phyloP scores from a whole-genome alignment of 192 early-diverging fungal genomes.

The Spinellus fusiger region DNA sequence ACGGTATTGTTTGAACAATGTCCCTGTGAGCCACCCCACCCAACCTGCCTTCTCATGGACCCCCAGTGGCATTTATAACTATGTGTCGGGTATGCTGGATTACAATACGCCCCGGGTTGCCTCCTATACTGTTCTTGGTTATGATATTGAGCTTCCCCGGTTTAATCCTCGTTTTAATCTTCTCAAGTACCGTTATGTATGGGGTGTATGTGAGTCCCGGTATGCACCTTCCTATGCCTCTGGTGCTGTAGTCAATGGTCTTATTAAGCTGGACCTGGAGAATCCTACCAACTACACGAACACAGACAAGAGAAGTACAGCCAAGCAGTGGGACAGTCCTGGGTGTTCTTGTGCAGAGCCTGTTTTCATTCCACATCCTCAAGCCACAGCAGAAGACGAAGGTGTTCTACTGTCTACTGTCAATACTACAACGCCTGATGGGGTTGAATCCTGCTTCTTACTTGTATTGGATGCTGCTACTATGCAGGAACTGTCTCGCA shows the following conservation, averaged over 20 bases:
- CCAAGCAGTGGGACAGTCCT: constrained; percentile 28
- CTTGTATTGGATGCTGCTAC: constrained; percentile 29
- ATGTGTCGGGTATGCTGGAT: neutral
- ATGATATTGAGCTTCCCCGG: constrained; percentile 32
- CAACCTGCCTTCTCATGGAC: too few species aligned
- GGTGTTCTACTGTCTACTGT: constrained; percentile 30
- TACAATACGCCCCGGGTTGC: constrained; percentile 24
- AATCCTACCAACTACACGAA: constrained; percentile 1
- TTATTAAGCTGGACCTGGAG: constrained; percentile 31
- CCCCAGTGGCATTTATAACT: neutral
- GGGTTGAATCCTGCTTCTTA: constrained; percentile 20
- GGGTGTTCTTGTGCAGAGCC: constrained; percentile 32
- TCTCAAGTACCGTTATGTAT: constrained; percentile 23
- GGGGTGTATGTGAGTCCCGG: constrained; percentile 29
- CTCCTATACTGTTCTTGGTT: constrained; percentile 19
- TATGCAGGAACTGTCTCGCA: constrained; percentile 21
- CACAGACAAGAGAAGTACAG: constrained; percentile 9
- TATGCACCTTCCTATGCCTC: constrained; percentile 25
- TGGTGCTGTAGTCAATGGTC: constrained; percentile 28
- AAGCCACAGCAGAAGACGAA: constrained; percentile 27
- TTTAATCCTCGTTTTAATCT: constrained; percentile 28
- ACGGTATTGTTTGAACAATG: constrained; percentile 22
- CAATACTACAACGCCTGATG: constrained; percentile 9
- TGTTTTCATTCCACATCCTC: constrained; percentile 26
- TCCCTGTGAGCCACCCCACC: constrained; percentile 5